These are phyloP conservation scores for Pleurotus giganteus DNA, from an alignment of 768 basidiomycete genomes.

Conservation along the genomic window DNA sequence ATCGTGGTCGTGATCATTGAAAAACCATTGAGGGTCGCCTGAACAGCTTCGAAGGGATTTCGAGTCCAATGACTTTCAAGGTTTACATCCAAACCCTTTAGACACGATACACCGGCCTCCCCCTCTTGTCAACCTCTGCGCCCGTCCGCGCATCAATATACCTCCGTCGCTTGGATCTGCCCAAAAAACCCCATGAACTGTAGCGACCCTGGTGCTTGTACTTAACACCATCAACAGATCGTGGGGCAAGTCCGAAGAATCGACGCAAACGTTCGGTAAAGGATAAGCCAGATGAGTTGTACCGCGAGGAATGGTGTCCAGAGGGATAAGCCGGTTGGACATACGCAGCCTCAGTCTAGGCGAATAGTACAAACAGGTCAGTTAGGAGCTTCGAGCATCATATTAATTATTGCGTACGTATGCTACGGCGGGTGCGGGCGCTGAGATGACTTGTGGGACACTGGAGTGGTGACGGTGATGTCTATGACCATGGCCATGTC, in stretches of 20 bases:
- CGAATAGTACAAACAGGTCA: neutral
- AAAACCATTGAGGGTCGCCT: neutral
- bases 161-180: conserved; percentile 44
- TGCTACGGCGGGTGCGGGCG: neutral
- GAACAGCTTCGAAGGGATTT: neutral
- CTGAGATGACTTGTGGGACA: neutral
- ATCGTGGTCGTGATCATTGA: neutral
- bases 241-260: conserved; percentile 51
- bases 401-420: neutral
- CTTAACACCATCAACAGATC: conserved; percentile 18
- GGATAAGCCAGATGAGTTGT: conserved; percentile 26
- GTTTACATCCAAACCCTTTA: conserved; percentile 17
- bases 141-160: conserved; percentile 51
- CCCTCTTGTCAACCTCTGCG: conserved; percentile 52
- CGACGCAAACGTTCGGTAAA: conserved; percentile 47
- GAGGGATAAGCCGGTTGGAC: conserved; percentile 12
- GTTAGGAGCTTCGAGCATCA: neutral
- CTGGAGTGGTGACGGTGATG: conserved; percentile 10
- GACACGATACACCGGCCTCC: conserved; percentile 51
- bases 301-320: conserved; percentile 18
- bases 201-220: conserved; percentile 42
- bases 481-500: conserved; percentile 8
- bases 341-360: neutral
- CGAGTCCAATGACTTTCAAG: neutral
- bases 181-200: conserved; percentile 55